Percentiles rank a stretch among this genome's conserved stretches.
Conservation (phyloP, 768 basidiomycete genomes). For the Podaxis carcinomalis region DNA sequence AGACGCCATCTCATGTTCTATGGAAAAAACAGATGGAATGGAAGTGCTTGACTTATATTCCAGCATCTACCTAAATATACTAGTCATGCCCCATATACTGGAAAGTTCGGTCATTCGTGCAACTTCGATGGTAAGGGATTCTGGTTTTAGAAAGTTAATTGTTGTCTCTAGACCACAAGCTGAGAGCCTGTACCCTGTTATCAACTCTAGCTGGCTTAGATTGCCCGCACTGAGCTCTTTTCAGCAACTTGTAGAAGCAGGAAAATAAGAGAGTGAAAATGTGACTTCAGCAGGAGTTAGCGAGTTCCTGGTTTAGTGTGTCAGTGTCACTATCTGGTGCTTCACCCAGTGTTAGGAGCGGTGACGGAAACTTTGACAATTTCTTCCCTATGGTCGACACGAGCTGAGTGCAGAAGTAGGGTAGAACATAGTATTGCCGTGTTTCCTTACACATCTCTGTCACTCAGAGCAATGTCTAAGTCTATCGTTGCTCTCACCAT, state of each 20-base stretch:
- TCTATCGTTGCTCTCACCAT: too few relatives aligned
- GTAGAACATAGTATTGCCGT: too few relatives aligned
- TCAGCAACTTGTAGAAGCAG: not conserved
- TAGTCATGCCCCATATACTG: slow-evolving; percentile 29
- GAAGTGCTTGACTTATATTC: not conserved
- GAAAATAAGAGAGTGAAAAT: slow-evolving; percentile 33
- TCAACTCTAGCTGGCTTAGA: slow-evolving; percentile 44
- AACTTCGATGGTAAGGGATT: slow-evolving; percentile 53
- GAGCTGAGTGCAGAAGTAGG: too few relatives aligned
- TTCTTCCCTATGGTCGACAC: slow-evolving; percentile 39
- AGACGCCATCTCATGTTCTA: not conserved
- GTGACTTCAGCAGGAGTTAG: slow-evolving; percentile 54
- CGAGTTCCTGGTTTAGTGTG: slow-evolving; percentile 56
- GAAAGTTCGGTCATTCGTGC: slow-evolving; percentile 58
- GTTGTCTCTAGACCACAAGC: slow-evolving; percentile 48
- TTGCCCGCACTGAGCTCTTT: slow-evolving; percentile 40
- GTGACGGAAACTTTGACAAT: slow-evolving; percentile 55
- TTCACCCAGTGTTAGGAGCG: slow-evolving; percentile 53
- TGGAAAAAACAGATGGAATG: not conserved
- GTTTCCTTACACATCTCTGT: too few relatives aligned
- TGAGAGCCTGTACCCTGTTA: slow-evolving; percentile 43
- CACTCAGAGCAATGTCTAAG: too few relatives aligned
- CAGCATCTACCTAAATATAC: not conserved
- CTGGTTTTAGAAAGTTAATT: slow-evolving; percentile 58
- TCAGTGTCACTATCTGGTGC: slow-evolving; percentile 56